A percentile compares a stretch with the other conserved stretches of the same genome.
Conservation (phyloP, 768 basidiomycete genomes). For the Phaeotremella fagi region DNA sequence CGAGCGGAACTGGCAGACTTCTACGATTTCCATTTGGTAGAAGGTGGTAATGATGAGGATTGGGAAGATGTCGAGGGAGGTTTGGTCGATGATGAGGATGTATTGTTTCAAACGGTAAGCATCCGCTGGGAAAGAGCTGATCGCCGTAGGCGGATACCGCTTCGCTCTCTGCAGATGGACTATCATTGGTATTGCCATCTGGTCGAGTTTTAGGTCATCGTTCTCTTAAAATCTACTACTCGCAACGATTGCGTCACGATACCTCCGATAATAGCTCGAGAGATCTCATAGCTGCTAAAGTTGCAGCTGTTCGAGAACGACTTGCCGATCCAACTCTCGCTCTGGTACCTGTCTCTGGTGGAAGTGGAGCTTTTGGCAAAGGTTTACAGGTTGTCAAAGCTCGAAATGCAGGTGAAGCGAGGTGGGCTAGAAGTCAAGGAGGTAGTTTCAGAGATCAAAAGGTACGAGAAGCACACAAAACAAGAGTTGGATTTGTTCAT, state of each 20-base stretch:
- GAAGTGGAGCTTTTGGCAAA: slow-evolving; percentile 76
- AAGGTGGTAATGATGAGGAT: slow-evolving; percentile 56
- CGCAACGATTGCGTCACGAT: slow-evolving; percentile 62
- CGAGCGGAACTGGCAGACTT: slow-evolving; percentile 83
- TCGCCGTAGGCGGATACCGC: slow-evolving; percentile 61
- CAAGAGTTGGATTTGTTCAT: slow-evolving; percentile 68
- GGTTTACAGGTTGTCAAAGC: slow-evolving; percentile 83
- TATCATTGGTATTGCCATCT: slow-evolving; percentile 75
- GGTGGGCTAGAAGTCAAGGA: slow-evolving; percentile 80
- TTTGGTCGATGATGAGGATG: slow-evolving; percentile 39
- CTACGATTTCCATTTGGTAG: slow-evolving; percentile 83
- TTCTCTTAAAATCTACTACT: slow-evolving; percentile 76
- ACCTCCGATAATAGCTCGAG: slow-evolving; percentile 49
- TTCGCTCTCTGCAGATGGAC: slow-evolving; percentile 57
- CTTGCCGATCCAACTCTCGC: slow-evolving; percentile 78
- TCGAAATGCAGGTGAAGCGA: slow-evolving; percentile 89
- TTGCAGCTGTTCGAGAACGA: slow-evolving; percentile 71
- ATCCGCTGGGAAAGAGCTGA: slow-evolving; percentile 44
- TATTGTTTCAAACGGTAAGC: slow-evolving; percentile 8
- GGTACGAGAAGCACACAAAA: slow-evolving; percentile 75
- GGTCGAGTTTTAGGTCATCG: slow-evolving; percentile 90
- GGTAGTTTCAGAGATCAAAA: slow-evolving; percentile 76
- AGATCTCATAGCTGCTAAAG: slow-evolving; percentile 57
- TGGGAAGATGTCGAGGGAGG: slow-evolving; percentile 44
- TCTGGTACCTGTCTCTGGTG: slow-evolving; percentile 76